Percentiles rank a stretch among this genome's conserved stretches.
These are phyloP conservation scores for Backusella parvicylindrica DNA, from an alignment of 192 early-diverging fungal genomes.

Conservation along the genomic window DNA sequence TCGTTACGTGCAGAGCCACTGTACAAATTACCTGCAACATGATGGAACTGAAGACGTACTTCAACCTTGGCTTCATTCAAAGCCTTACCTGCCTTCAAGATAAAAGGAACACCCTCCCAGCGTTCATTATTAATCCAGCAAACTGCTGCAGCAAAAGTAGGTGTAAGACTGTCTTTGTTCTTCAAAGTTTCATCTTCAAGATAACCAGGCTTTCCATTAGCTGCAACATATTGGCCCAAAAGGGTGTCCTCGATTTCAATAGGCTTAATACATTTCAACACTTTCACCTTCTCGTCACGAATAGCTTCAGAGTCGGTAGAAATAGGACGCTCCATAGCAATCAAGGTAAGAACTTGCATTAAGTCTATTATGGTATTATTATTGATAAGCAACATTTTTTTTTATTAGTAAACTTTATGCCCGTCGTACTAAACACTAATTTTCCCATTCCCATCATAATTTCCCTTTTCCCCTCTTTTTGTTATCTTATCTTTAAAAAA, in stretches of 20 bases:
- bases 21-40: slow-evolving; percentile 84
- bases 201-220: slow-evolving; percentile 89
- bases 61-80: slow-evolving; percentile 91
- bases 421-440: neutral
- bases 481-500: neutral
- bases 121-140: slow-evolving; percentile 93
- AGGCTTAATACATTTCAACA: slow-evolving; percentile 69
- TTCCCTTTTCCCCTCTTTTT: neutral
- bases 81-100: slow-evolving; percentile 86
- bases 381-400: neutral
- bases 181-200: slow-evolving; percentile 84
- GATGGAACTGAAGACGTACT: slow-evolving; percentile 95
- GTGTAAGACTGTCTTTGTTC: slow-evolving; percentile 74
- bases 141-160: slow-evolving; percentile 88
- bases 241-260: slow-evolving; percentile 78
- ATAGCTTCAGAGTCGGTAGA: slow-evolving; percentile 87
- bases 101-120: slow-evolving; percentile 91
- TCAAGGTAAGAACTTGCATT: slow-evolving; percentile 88
- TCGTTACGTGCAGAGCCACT: slow-evolving; percentile 83
- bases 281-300: slow-evolving; percentile 93
- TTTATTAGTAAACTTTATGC: neutral
- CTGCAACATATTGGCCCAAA: slow-evolving; percentile 87
- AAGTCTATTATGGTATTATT: slow-evolving; percentile 45
- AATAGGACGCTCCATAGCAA: slow-evolving; percentile 94
- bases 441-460: neutral